Percentiles rank a stretch among this genome's conserved stretches.
These are phyloP conservation scores for Grigorovia transvaalensis DNA, from an alignment of 805 yeast species.

Conservation along the genomic window DNA sequence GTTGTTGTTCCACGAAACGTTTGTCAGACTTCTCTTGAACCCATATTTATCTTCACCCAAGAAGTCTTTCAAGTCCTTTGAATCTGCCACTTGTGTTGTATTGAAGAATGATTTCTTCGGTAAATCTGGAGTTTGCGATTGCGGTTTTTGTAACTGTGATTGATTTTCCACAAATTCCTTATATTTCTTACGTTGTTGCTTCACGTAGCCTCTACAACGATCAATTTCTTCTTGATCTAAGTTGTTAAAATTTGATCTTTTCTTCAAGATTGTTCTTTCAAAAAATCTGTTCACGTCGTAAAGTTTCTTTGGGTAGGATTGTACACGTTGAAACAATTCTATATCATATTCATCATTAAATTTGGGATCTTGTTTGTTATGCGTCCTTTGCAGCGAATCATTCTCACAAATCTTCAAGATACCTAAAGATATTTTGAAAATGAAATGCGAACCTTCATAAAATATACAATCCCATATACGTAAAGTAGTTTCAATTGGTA, in stretches of 20 bases:
- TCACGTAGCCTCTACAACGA: constrained; percentile 69
- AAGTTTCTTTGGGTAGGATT: constrained; percentile 64
- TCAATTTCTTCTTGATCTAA: constrained; percentile 74
- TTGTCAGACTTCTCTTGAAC: constrained; percentile 34
- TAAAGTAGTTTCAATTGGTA: constrained; percentile 81
- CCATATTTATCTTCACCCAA: constrained; percentile 30
- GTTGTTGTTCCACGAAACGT: constrained; percentile 51
- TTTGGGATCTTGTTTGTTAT: neutral
- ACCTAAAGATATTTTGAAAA: constrained; percentile 75
- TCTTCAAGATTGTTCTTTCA: constrained; percentile 60
- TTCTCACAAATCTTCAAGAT: constrained; percentile 69
- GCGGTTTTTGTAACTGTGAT: neutral
- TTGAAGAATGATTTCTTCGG: neutral
- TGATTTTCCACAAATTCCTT: constrained; percentile 17
- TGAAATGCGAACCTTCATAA: constrained; percentile 80
- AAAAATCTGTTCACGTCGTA: constrained; percentile 61
- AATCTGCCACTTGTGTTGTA: neutral
- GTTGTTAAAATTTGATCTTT: constrained; percentile 60
- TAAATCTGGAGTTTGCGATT: neutral
- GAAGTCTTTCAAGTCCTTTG: neutral
- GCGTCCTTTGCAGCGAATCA: constrained; percentile 29
- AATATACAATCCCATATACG: constrained; percentile 93
- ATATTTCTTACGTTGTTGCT: constrained; percentile 42
- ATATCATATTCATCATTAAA: constrained; percentile 34
- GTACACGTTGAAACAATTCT: constrained; percentile 76